A percentile compares a stretch with the other conserved stretches of the same genome.
These are phyloP conservation scores for Jackrogersella multiformis DNA, from an alignment of 495 filamentous ascomycete species.

Conservation along the genomic window DNA sequence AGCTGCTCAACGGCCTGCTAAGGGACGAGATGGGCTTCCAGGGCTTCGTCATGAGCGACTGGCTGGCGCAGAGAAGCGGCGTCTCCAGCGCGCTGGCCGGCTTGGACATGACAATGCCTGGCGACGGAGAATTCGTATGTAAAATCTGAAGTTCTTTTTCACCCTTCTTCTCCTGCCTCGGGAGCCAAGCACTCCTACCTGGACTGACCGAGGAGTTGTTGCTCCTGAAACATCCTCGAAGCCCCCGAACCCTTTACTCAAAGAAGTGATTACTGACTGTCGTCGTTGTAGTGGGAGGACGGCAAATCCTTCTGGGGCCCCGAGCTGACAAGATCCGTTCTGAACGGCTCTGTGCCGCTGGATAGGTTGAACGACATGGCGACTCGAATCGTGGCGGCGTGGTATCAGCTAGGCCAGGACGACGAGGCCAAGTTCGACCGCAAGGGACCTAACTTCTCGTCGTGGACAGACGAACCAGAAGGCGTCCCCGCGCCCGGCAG, in stretches of 20 bases:
- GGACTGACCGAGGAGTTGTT: too few relatives aligned
- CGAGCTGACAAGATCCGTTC: conserved; percentile 75
- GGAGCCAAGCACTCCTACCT: too few relatives aligned
- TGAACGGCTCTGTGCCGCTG: conserved; percentile 86
- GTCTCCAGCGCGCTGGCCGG: conserved; percentile 83
- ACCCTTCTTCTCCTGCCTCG: too few relatives aligned
- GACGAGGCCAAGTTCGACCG: conserved; percentile 69
- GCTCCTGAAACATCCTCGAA: too few relatives aligned
- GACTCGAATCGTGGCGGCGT: conserved; percentile 86
- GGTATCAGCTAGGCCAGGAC: conserved; percentile 92
- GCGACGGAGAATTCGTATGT: conserved; percentile 78
- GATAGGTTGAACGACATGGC: conserved; percentile 93
- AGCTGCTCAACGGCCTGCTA: conserved; percentile 88
- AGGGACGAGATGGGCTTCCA: conserved; percentile 96
- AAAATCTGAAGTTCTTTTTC: too few relatives aligned
- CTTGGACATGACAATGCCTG: conserved; percentile 95
- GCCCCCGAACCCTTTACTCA: too few relatives aligned
- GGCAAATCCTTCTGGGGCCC: conserved; percentile 84
- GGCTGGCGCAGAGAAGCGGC: conserved; percentile 87
- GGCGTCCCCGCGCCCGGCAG: conserved; percentile 74
- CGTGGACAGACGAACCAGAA: conserved; percentile 78
- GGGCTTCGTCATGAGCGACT: conserved; percentile 92
- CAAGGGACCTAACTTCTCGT: conserved; percentile 88
- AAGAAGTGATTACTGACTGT: too few relatives aligned
- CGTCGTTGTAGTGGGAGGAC: too few relatives aligned